Percentiles rank a stretch among this genome's conserved stretches.
phyloP scores from a whole-genome alignment of 176 grass and related monocot species.

The Secale cereale region DNA sequence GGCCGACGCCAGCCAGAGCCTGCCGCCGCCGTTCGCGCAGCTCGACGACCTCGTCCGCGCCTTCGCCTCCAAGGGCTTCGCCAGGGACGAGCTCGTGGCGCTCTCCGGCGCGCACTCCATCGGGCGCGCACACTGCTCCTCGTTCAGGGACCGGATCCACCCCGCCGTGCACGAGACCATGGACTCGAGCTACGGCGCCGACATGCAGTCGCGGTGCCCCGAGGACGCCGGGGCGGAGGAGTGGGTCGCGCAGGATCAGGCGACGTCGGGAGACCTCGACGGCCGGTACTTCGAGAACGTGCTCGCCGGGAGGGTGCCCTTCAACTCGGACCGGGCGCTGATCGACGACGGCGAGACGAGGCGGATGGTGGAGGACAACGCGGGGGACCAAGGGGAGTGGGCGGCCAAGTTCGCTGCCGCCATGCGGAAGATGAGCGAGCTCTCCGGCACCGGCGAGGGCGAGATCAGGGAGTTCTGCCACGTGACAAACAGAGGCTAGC shows the following conservation, averaged over 20 bases:
- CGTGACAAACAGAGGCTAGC: constrained; percentile 13
- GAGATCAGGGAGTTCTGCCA: neutral
- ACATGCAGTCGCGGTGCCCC: neutral
- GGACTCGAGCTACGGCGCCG: neutral
- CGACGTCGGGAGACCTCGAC: neutral
- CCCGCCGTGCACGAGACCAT: neutral
- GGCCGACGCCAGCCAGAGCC: constrained; percentile 6
- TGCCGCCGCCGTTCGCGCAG: constrained; percentile 17
- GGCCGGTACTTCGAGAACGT: constrained; percentile 7
- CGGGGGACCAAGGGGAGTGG: neutral
- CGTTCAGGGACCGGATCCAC: neutral
- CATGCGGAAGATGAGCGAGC: constrained; percentile 21
- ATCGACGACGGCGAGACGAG: neutral
- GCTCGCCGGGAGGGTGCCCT: constrained; percentile 7
- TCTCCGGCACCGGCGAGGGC: neutral
- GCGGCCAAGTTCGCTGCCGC: constrained; percentile 19
- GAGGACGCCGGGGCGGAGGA: neutral
- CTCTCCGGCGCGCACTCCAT: constrained; percentile 11
- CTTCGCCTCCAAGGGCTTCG: constrained; percentile 19
- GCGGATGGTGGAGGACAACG: constrained; percentile 4
- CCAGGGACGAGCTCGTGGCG: constrained; percentile 5
- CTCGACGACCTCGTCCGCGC: neutral
- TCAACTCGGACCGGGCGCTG: constrained; percentile 24
- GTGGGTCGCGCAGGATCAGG: constrained; percentile 20
- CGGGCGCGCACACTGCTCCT: neutral